phyloP scores from a whole-genome alignment of 1,284 basidiomycete species.

The Pascua guehoae region DNA sequence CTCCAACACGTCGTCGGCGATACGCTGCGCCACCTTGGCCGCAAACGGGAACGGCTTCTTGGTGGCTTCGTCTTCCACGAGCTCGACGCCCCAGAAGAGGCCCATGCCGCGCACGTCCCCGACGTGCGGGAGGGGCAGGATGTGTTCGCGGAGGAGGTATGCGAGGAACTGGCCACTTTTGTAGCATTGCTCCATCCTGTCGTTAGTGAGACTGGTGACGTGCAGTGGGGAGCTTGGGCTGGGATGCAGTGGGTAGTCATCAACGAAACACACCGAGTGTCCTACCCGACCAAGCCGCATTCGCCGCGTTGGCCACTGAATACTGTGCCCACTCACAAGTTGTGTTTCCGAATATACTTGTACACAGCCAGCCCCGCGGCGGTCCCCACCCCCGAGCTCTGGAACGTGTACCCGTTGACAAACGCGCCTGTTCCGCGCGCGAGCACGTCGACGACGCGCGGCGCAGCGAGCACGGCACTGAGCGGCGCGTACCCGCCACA shows the following conservation, averaged over 20 bases:
- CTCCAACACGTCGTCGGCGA: constrained; percentile 25
- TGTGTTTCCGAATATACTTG: constrained; percentile 19
- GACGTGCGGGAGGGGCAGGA: constrained; percentile 20
- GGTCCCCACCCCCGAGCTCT: constrained; percentile 70
- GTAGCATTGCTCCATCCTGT: constrained; percentile 59
- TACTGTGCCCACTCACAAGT: constrained; percentile 14
- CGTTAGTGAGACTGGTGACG: background rate
- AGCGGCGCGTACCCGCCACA: constrained; percentile 83
- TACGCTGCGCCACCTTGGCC: constrained; percentile 19
- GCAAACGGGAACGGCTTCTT: constrained; percentile 26
- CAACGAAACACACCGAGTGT: background rate
- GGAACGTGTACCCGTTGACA: constrained; percentile 80
- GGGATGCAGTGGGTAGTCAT: no score
- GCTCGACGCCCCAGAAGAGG: constrained; percentile 76
- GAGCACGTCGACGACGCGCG: constrained; percentile 66
- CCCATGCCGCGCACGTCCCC: constrained; percentile 57
- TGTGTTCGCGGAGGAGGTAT: constrained; percentile 61
- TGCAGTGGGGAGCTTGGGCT: background rate
- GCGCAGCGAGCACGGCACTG: constrained; percentile 71
- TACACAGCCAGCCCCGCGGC: constrained; percentile 70
- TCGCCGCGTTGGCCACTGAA: background rate
- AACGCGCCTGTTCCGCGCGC: constrained; percentile 58
- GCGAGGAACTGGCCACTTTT: constrained; percentile 62
- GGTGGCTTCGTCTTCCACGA: constrained; percentile 45
- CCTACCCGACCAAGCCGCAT: no score